Base-by-base conservation (phyloP, 164 flowering plant species). In the Saururus chinensis region DNA sequence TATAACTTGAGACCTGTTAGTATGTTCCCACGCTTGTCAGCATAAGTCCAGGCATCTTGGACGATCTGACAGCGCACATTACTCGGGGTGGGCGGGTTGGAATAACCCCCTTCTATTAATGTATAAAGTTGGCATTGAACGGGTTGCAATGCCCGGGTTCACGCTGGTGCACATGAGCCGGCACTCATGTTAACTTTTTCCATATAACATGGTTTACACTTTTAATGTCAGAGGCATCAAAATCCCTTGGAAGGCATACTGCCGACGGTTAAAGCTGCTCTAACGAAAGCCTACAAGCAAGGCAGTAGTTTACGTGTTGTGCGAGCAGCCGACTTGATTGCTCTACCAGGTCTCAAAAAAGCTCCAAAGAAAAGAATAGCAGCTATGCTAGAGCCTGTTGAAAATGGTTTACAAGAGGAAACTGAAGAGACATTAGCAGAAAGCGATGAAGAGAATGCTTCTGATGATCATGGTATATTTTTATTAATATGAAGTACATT, bases 301-400 rank as follows among this genome's bases (percentile, higher is more conserved):
- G 86, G 84, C 53, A 87, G 91, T 72, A 82, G 76, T 48, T 72
- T 77, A 17, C 82, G 85, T 53, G 77, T 81, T 66, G 81, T 87
- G 22, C 80, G 89, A 54, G 75, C 88, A 64, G 91, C 99, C 54
- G 97, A 90, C 73, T 57, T 88, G 54, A 76, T 91, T 57, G 71
- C 81, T 10, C 84, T 93, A 70, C 99, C 96, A 53, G 99, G 99
- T 49, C 62, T 81, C 11, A 90, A 90, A 53, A 90, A 88, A 73
- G 88, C 82, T 40, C 93, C 92, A 26, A 88, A 85, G 76, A 93
- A 90, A 75, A 81, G 96, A 37, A 79, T 90, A 64, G 88, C 93
- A 53, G 97, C 97, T 14, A 88, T 90, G 59, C 66, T 93, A 37
- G 97, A 93, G 70, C 88, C 97, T 51, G 69, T 77, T 53, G 88